Base-by-base conservation (phyloP, 495 filamentous ascomycete genomes). In the Neohortaea acidophila region DNA sequence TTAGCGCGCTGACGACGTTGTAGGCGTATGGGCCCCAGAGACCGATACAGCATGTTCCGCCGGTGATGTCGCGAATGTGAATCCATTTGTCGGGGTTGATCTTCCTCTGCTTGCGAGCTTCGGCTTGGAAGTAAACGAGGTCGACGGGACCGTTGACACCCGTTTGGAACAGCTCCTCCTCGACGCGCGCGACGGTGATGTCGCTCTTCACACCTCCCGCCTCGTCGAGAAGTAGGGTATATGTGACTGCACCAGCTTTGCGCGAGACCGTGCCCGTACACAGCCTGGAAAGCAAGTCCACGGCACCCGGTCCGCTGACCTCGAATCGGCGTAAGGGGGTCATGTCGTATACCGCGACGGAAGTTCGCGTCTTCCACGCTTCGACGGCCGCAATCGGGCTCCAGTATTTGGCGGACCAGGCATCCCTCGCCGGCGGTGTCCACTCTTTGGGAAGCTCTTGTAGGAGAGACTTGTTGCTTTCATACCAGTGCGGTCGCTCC, bases 331-430 rank as follows among this genome's bases (percentile, higher is more conserved):
- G 63, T 33, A 68, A 61, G n/a, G 66, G 59, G 23, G 63, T 67
- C 63, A 68, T 61, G 38, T 70, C 66, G 41, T 64, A 70, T 62
- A 70, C 65, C 6, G 64, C 65, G 1, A 67, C 64, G 0, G 61
- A 65, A 21, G 62, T 62, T 3, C 66, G 62, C 11, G 64, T 68
- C 50, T 66, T 68, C 65, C 65, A 70, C 0, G 66, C 65, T 35
- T 70, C 66, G 2, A 51, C 64, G 1, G 64, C 63, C 1, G 55
- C 44, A 24, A 70, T 63, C 13, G 65, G 64, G 1, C 65, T 68
- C 41, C 61, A 55, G 46, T 56, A 63, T 28, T 47, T 51, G 0
- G 57, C 39, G 7, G 66, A 65, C 66, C 66, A 70, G 28, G 60
- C 30, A 32, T 70, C 66, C 33, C 65, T 53, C 25, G 58, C 52